A percentile compares a stretch with the other conserved stretches of the same genome.
These are phyloP conservation scores for Cladophialophora immunda DNA, from an alignment of 2,329 filamentous ascomycete genomes.

Conservation along the genomic window DNA sequence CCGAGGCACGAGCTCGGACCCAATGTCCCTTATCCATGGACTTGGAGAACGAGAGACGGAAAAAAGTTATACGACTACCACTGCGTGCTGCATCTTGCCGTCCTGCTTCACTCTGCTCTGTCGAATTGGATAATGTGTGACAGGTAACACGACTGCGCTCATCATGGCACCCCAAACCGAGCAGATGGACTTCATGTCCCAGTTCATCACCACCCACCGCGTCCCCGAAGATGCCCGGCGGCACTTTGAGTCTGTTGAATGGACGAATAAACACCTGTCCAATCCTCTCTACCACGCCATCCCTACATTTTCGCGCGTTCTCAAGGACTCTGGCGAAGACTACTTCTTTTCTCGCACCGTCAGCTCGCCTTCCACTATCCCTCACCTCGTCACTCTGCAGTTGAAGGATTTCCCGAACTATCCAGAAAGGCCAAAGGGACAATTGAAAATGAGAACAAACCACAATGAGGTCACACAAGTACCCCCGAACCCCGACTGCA, in stretches of 20 bases:
- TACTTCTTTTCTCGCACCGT: constrained; percentile 53
- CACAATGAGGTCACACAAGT: constrained; percentile 34
- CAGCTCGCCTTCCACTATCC: constrained; percentile 50
- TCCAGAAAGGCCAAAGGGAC: constrained; percentile 39
- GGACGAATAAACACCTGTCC: constrained; percentile 36
- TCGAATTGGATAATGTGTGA: constrained; percentile 17
- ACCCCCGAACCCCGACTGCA: constrained; percentile 46
- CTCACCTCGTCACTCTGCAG: constrained; percentile 51
- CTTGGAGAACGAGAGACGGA: constrained; percentile 10
- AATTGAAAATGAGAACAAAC: constrained; percentile 28
- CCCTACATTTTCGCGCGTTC: constrained; percentile 50
- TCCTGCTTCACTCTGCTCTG: constrained; percentile 10
- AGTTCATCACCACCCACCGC: constrained; percentile 36
- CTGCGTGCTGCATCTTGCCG: constrained; percentile 11
- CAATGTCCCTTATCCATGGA: constrained; percentile 5
- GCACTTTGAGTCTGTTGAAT: constrained; percentile 37
- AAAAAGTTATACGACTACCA: constrained; percentile 8
- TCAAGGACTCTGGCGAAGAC: constrained; percentile 54
- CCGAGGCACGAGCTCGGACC: constrained; percentile 20
- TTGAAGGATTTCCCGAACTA: constrained; percentile 42
- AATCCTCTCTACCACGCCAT: constrained; percentile 50
- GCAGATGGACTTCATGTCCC: constrained; percentile 34
- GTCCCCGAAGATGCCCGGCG: constrained; percentile 36
- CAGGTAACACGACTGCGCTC: constrained; percentile 8
- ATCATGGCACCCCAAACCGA: constrained; percentile 26